A percentile compares a stretch with the other conserved stretches of the same genome.
Conservation (phyloP, 306 rosid species). For the Albizia julibrissin region DNA sequence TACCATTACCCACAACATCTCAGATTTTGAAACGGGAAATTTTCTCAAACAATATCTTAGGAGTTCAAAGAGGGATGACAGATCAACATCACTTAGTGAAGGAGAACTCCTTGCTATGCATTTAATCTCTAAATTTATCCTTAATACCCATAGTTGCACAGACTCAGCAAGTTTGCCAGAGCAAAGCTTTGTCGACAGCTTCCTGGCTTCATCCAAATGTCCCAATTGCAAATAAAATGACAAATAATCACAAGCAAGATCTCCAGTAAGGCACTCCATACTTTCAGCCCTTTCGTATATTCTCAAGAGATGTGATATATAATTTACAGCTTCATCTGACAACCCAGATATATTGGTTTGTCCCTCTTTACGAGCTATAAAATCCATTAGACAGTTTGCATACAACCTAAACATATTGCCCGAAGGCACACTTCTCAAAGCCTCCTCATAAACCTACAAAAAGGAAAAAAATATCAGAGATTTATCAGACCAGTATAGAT, state of each 20-base stretch:
- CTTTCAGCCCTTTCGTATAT: conserved; percentile 78
- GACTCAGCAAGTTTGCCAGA: conserved; percentile 59
- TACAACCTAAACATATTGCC: conserved; percentile 55
- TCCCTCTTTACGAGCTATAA: conserved; percentile 46
- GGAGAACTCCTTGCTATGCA: conserved; percentile 44
- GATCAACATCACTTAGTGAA: conserved; percentile 59
- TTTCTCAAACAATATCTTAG: conserved; percentile 51
- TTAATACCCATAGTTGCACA: conserved; percentile 54
- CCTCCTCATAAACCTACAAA: conserved; percentile 85
- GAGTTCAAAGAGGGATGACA: conserved; percentile 64
- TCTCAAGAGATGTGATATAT: conserved; percentile 48
- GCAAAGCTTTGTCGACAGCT: conserved; percentile 67
- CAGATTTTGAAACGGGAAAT: conserved; percentile 57
- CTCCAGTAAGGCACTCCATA: conserved; percentile 60
- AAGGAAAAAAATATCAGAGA: conserved; percentile 27
- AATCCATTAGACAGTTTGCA: conserved; percentile 54
- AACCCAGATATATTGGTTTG: conserved; percentile 36
- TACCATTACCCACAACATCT: conserved; percentile 87
- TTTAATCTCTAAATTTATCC: conserved; percentile 63
- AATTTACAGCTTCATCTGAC: conserved; percentile 34
- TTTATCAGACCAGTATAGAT: conserved; percentile 29
- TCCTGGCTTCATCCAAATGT: conserved; percentile 62
- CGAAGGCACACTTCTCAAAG: conserved; percentile 59
- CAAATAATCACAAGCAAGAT: conserved; percentile 67
- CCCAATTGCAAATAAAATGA: conserved; percentile 67